Evolutionary conservation across 2,329 filamentous ascomycete species (phyloP), one percentile per base, ranked within the genome.

Genomic region (Verticillium albo-atrum): DNA sequence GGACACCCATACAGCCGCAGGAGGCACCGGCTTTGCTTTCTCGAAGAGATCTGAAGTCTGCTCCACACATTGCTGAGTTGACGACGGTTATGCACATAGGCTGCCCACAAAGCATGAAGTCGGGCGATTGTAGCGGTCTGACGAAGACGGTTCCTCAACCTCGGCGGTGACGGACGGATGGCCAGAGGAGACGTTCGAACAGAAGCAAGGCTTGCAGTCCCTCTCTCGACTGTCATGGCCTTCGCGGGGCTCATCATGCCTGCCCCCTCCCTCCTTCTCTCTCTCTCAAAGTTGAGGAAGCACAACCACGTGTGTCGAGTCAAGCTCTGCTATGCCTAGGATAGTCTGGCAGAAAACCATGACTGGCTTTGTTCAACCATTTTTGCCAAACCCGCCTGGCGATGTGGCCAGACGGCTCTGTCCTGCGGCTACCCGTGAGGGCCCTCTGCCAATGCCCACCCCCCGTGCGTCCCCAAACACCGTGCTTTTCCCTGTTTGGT

Each of bases 251-350:
- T 23, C 26, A 54, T 9, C 58, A 55, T 63, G 50, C 25, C 26
- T n/a, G 37, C 9, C 37, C 37, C 0, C 35, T n/a, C n/a, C n/a
- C n/a, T n/a, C n/a, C n/a, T n/a, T n/a, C n/a, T n/a, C n/a, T n/a
- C n/a, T n/a, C 59, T 64, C 47, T 59, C 57, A 59, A 26, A 63
- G 63, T 65, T 63, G 63, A 61, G 67, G 62, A 62, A 66, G 70
- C 67, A 67, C 68, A 66, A 75, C 78, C 79, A 82, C 78, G 77
- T 82, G 79, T 81, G 78, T 79, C 80, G 80, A 83, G 80, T 83
- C 80, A 76, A 77, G 74, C 70, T 74, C 75, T 72, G 66, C 59
- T 52, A 56, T 69, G 68, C 67, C 69, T 68, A 62, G 69, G 68
- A 69, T 71, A 68, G 68, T 68, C 68, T 71, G 68, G 68, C 64